Base-by-base conservation (phyloP, 192 early-diverging fungal genomes). In the Piromyces sp. region DNA sequence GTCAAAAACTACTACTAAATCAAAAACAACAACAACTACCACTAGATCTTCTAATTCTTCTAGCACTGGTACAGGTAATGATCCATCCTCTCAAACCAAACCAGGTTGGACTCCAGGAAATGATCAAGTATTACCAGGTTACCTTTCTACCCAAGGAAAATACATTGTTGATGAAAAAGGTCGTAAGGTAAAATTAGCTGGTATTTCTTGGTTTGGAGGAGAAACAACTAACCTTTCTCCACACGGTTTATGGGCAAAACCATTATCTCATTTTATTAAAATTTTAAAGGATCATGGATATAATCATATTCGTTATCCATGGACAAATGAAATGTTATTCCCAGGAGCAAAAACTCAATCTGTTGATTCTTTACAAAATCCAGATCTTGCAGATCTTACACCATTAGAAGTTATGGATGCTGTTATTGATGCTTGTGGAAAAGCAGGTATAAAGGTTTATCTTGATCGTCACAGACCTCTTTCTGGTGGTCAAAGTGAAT, bases 401-500 rank as follows among this genome's bases (percentile, higher is more conserved):
- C 37, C 84, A 33, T 68, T 85, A 26, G 80, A 85, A 79, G 58
- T 85, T 28, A 80, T 85, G 51, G 85, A 85, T 30, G 83, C 30
- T 12, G 36, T 85, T 29, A 85, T 85, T 83, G 78, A 87, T 31
- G 85, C 85, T 68, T 80, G 78, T 29, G 83, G 83, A 14, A 78
- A 40, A n/a, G 30, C 36, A 28, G 85, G 85, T 26, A 37, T 85
- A 30, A 79, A 83, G 29, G 29, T 86, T n/a, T 42, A 86, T 15
- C 83, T 85, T 79, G 85, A 85, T 30, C 30, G 85, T 17, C 85
- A 85, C 13, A 79, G 80, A 29, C 84, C 85, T 29, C 80, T 80
- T 30, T 30, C 81, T 42, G 38, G 22, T 79, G 83, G 83, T 9
- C 85, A 83, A 40, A 86, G 82, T 81, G 30, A 81, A 40, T 37